Evolutionary conservation across 306 rosid species (phyloP).

Genomic region (Oxytropis ochrocephala): DNA sequence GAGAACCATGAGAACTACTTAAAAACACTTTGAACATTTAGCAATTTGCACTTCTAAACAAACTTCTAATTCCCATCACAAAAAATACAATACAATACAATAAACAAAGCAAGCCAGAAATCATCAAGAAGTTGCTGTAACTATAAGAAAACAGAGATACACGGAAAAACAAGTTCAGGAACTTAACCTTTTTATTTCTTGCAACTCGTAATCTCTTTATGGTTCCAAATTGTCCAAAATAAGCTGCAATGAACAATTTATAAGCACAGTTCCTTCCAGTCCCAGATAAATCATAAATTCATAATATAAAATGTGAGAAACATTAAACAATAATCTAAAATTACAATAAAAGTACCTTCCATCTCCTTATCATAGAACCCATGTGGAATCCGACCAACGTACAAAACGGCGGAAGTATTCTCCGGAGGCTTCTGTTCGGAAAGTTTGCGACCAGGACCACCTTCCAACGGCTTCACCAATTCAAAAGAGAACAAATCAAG

Average conservation of each 20-base stretch:
- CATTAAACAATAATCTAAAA: not conserved
- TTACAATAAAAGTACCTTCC: slow-evolving; percentile 45
- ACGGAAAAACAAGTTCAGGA: not conserved
- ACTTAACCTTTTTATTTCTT: slow-evolving; percentile 59
- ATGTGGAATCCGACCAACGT: slow-evolving; percentile 63
- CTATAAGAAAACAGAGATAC: not conserved
- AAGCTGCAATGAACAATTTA: slow-evolving; percentile 32
- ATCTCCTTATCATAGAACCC: slow-evolving; percentile 84
- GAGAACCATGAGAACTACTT: too few species aligned
- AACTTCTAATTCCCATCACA: too few species aligned
- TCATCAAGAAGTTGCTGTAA: not conserved
- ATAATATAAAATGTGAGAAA: not conserved
- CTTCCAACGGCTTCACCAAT: slow-evolving; percentile 56
- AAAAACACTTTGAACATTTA: too few species aligned
- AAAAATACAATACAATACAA: too few species aligned
- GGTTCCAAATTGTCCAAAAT: slow-evolving; percentile 68
- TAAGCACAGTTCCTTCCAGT: not conserved
- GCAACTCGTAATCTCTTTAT: slow-evolving; percentile 66
- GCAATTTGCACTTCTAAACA: too few species aligned
- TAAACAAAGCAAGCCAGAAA: not conserved
- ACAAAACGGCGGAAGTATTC: slow-evolving; percentile 44
- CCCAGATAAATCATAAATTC: too few species aligned
- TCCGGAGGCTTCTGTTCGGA: slow-evolving; percentile 39
- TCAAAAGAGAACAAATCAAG: not conserved
- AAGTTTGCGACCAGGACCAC: slow-evolving; percentile 54